phyloP scores from a whole-genome alignment of 1,284 basidiomycete genomes.

The Porodaedalea pini region DNA sequence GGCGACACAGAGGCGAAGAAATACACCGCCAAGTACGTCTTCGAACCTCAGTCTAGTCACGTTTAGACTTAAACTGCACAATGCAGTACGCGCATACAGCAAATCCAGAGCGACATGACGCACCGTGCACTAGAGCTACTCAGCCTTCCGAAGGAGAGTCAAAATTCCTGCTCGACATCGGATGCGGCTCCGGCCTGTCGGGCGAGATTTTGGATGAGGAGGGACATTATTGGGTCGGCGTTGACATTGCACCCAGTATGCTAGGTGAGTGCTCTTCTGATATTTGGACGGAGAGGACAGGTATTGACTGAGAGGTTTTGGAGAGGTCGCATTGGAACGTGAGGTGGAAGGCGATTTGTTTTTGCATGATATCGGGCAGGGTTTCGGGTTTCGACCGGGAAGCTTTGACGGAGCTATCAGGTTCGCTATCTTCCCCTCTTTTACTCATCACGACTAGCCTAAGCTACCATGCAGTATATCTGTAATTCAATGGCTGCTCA shows the following conservation, averaged over 20 bases:
- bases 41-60: constrained; percentile 3
- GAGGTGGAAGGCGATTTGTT: constrained; percentile 94
- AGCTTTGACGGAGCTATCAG: constrained; percentile 98
- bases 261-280: constrained; percentile 54
- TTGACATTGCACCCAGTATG: constrained; percentile 97
- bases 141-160: constrained; percentile 73
- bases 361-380: constrained; percentile 90
- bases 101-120: constrained; percentile 98
- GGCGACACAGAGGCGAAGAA: constrained; percentile 93
- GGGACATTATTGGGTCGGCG: constrained; percentile 92
- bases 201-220: constrained; percentile 96
- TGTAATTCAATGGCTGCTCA: constrained; percentile 97
- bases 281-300: constrained; percentile 71
- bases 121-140: constrained; percentile 92
- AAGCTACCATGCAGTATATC: constrained; percentile 67
- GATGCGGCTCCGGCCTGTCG: constrained; percentile 96
- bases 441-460: background rate
- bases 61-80: constrained; percentile 9
- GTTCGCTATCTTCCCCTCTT: constrained; percentile 38
- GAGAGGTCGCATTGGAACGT: constrained; percentile 91
- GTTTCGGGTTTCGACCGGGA: constrained; percentile 92
- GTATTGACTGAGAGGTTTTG: background rate
- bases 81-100: constrained; percentile 87
- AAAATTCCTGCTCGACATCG: constrained; percentile 90
- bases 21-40: constrained; percentile 88